A percentile compares a stretch with the other conserved stretches of the same genome.
Evolutionary conservation across 2,329 filamentous ascomycete species (phyloP).

Genomic region (Alternaria arbusti): DNA sequence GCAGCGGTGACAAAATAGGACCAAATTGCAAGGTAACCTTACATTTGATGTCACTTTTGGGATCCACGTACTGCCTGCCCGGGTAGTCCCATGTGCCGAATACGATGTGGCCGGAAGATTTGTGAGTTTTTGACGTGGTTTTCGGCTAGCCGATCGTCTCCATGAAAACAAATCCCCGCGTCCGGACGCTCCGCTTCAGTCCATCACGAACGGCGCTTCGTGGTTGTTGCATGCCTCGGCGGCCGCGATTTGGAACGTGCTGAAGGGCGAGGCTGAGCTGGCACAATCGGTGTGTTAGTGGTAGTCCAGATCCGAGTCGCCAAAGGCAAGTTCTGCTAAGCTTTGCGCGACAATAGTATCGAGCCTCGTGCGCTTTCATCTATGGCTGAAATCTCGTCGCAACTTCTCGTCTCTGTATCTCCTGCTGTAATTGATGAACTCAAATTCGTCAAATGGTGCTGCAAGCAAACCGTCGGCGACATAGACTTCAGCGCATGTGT

Average conservation of each 20-base stretch:
- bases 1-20: background rate
- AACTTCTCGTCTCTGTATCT: background rate
- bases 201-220: background rate
- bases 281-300: background rate
- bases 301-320: background rate
- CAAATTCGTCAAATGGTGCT: background rate
- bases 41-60: background rate
- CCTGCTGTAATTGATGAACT: background rate
- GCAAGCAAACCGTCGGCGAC: background rate
- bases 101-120: background rate
- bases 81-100: background rate
- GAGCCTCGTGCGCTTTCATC: background rate
- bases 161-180: background rate
- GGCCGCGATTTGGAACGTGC: background rate
- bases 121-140: background rate
- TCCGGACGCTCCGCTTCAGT: background rate
- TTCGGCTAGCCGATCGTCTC: background rate
- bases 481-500: background rate
- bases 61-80: background rate
- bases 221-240: background rate
- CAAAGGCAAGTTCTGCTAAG: background rate
- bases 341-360: background rate
- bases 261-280: background rate
- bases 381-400: too few relatives aligned
- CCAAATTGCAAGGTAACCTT: background rate